Base-by-base conservation (phyloP, 345 rosid species). In the Pistacia integerrima region DNA sequence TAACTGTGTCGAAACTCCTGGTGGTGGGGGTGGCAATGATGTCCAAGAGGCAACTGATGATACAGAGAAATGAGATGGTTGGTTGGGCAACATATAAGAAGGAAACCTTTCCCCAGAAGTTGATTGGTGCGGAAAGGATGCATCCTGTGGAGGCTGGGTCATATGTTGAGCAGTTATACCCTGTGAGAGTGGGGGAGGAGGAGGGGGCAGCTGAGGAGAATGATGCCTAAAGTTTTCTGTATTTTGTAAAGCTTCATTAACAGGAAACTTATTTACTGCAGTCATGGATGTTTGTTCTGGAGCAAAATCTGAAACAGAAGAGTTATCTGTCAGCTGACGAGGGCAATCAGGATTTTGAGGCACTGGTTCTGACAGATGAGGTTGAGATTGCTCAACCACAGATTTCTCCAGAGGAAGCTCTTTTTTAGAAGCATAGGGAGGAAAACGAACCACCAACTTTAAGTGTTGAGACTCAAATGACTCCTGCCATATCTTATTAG, bases 71-170 rank as follows among this genome's bases (percentile, higher is more conserved):
- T 69, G 78, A 76, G 84, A 72, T 17, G 60, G 78, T 52, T 78
- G 84, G 77, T 70, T 61, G 66, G 89, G 82, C 58, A 88, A 74
- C 83, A 79, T 78, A 67, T 80, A 72, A 4, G 86, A 60, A 69
- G 80, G 82, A 79, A 78, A 73, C 61, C 79, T 69, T 80, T 81
- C 85, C 20, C 56, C 73, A 60, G 82, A 62, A 54, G 72, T 69
- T 61, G 84, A 68, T 60, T 83, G 86, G 77, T 75, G 70, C 56
- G 76, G 76, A 52, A 48, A 66, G 30, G 69, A 55, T 67, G 81
- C 72, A 74, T 64, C 44, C 66, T 71, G 57, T 55, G 70, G 46
- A 4, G 63, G 75, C 38, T 79, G 80, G 30, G 17, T 57, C 70
- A 44, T 51, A 58, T 20, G 69, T 64, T 75, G 56, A 72, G 80